Evolutionary conservation across 1,284 basidiomycete genomes (phyloP).

Genomic region (Marasmius tenuissimus): DNA sequence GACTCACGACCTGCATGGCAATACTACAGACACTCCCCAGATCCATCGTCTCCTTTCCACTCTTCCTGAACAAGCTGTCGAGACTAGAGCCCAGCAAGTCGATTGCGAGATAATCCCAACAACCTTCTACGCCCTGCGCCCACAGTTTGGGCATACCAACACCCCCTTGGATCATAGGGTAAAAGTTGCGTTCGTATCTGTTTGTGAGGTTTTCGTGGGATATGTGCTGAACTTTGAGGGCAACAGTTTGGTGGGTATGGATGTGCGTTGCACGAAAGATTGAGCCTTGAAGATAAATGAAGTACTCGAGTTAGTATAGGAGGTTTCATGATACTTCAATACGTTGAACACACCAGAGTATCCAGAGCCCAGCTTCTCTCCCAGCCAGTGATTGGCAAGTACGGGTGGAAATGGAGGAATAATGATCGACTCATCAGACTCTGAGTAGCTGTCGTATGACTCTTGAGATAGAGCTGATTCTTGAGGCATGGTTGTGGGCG

Average conservation of each 20-base stretch:
- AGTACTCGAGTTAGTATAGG: not conserved
- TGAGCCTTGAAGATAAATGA: conserved; percentile 43
- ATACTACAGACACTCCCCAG: conserved; percentile 69
- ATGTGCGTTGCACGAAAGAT: conserved; percentile 65
- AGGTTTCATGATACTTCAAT: not conserved
- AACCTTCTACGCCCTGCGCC: conserved; percentile 56
- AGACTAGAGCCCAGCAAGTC: conserved; percentile 70
- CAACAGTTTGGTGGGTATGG: conserved; percentile 56
- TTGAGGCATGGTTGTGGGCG: not conserved
- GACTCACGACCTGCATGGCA: conserved; percentile 72
- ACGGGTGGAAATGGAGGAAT: conserved; percentile 31
- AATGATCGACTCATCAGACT: not conserved
- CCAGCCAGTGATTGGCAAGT: conserved; percentile 50
- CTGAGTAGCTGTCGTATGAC: not conserved
- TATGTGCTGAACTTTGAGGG: conserved; percentile 67
- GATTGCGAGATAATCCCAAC: conserved; percentile 74
- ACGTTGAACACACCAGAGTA: conserved; percentile 44
- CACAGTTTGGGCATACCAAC: conserved; percentile 70
- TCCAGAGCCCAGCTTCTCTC: conserved; percentile 48
- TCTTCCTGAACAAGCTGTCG: conserved; percentile 57
- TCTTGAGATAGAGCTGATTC: not conserved
- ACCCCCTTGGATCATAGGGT: conserved; percentile 71
- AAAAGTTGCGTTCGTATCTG: conserved; percentile 64
- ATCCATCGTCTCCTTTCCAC: conserved; percentile 59
- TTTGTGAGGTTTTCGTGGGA: conserved; percentile 76